Base-by-base conservation (phyloP, 257 asterid species). In the Petunia secreta region DNA sequence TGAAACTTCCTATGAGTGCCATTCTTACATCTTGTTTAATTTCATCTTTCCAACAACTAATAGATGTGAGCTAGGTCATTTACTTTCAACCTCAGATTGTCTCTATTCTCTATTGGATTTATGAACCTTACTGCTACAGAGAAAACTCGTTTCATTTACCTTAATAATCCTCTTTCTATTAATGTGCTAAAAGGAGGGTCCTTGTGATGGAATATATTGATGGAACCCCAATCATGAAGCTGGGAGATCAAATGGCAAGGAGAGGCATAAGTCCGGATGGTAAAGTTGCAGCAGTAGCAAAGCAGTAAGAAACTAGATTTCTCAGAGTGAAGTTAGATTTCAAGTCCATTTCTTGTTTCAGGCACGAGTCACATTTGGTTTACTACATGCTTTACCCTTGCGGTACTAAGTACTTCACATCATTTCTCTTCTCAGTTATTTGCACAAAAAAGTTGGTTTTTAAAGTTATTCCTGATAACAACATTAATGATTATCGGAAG, bases 261-360 rank as follows among this genome's bases (percentile, higher is more conserved):
- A 86, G 98, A 87, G 98, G 99, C 90, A 88, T 96, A 80, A 90
- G 91, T 83, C 99, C 98, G 76, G 87, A 65, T 87, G 96, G 99
- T 87, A 92, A 89, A 91, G 81, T 91, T 79, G 98, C 99, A 75
- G 89, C 93, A 55, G 94, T 91, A 55, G 97, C 99, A 88, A 94
- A 91, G 90, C 97, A 93, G 99, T 95, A 94, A 95, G 99, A 90
- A 79, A 79, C 89, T 89, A 63, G 83, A 84, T 85, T 46, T 69
- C 77, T 46, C 59, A 25, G 59, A 69, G 40, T 46, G 77, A 69
- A 69, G n/a, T 69, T 69, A 37, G 16, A 54, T 48, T 48, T 39
- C n/a, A 41, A 66, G 8, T 46, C 53, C 9, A 46, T 46, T 46
- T 46, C 53, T 46, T 46, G 8, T 3, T 46, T 46, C 7, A 46